Evolutionary conservation across 805 yeast species (phyloP).

Genomic region (Metschnikowia peoriensis): DNA sequence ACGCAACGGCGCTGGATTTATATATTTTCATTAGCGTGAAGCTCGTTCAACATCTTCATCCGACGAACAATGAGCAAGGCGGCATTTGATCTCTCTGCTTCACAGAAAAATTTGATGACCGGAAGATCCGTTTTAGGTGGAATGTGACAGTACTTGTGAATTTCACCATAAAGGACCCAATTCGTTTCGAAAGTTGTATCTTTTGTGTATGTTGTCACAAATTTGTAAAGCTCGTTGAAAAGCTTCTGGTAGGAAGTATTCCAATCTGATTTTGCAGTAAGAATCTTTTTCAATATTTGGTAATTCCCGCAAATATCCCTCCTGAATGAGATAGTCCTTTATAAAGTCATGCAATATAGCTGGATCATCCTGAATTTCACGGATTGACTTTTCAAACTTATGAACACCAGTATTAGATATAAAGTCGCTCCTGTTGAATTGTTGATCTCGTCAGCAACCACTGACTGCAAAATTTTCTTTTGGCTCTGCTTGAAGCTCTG

Average conservation of each 20-base stretch:
- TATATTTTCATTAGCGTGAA: constrained; percentile 39
- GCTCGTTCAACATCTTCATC: constrained; percentile 53
- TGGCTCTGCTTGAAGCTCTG: constrained; percentile 37
- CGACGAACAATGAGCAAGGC: constrained; percentile 62
- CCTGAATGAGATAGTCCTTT: constrained; percentile 38
- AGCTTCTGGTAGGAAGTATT: constrained; percentile 26
- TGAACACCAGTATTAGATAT: neutral
- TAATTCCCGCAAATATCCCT: constrained; percentile 40
- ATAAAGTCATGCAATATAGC: constrained; percentile 30
- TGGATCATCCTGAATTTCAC: constrained; percentile 28
- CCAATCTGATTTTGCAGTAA: constrained; percentile 24
- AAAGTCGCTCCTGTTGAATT: constrained; percentile 3
- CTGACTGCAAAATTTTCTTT: constrained; percentile 1
- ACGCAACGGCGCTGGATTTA: constrained; percentile 17
- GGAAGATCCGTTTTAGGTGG: constrained; percentile 61
- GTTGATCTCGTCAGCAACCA: constrained; percentile 11
- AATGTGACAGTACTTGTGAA: constrained; percentile 53
- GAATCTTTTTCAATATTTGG: constrained; percentile 35
- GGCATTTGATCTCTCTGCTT: constrained; percentile 54
- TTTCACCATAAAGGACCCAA: constrained; percentile 56
- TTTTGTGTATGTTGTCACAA: constrained; percentile 28
- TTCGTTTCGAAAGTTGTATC: constrained; percentile 46
- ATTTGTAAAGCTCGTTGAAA: constrained; percentile 29
- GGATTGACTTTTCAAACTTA: constrained; percentile 21
- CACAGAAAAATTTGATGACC: constrained; percentile 55